Evolutionary conservation across 2,329 filamentous ascomycete genomes (phyloP).

Genomic region (Moelleriella libera): DNA sequence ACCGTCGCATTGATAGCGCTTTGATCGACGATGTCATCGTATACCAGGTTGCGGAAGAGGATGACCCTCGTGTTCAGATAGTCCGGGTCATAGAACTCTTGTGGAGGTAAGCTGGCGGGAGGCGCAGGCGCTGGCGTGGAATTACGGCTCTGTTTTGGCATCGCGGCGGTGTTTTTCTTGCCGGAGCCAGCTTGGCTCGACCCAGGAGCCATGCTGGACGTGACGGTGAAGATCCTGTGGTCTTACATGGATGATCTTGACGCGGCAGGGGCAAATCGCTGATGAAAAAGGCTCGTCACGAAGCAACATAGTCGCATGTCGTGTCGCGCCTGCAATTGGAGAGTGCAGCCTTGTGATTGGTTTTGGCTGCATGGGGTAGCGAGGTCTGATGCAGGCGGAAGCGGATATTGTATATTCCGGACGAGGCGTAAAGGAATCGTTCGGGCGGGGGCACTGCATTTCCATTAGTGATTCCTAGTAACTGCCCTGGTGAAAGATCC

Average conservation of each 20-base stretch:
- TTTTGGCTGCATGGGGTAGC: too few species aligned
- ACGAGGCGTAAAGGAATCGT: too few species aligned
- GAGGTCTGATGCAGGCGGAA: too few species aligned
- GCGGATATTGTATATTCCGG: too few species aligned
- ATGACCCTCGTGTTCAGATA: conserved; percentile 52
- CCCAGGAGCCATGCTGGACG: conserved; percentile 36
- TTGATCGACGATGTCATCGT: conserved; percentile 58
- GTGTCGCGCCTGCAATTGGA: too few species aligned
- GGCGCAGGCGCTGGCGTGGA: conserved; percentile 47
- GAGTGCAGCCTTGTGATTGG: too few species aligned
- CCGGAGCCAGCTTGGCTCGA: conserved; percentile 47
- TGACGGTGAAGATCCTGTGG: conserved; percentile 1
- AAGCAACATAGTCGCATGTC: too few species aligned
- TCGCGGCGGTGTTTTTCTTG: conserved; percentile 48
- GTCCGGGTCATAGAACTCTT: conserved; percentile 43
- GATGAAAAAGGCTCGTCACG: too few species aligned
- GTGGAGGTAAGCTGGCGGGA: conserved; percentile 37
- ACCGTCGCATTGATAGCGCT: conserved; percentile 41
- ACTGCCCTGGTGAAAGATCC: too few species aligned
- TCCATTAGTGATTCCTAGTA: too few species aligned
- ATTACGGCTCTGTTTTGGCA: conserved; percentile 61
- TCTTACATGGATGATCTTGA: conserved; percentile 4
- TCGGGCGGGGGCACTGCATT: too few species aligned
- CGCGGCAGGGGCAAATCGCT: not conserved
- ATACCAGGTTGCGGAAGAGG: conserved; percentile 42